Base-by-base conservation (phyloP, 2,329 filamentous ascomycete genomes). In the Coniochaeta prunicola region DNA sequence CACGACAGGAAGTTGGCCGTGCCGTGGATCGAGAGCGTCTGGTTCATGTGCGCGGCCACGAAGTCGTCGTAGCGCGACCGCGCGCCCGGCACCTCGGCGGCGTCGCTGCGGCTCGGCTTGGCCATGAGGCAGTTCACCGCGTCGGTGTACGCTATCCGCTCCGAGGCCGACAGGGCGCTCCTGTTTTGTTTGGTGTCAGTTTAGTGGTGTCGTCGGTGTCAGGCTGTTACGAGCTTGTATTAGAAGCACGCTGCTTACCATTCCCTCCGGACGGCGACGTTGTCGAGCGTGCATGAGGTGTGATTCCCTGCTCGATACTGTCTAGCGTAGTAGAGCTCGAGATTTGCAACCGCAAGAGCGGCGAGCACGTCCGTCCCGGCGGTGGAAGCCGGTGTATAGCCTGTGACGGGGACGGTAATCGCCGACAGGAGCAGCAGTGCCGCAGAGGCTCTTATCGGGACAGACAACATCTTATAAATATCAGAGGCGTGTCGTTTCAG, bases 41-140 rank as follows among this genome's bases (percentile, higher is more conserved):
- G 67, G 50, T 64, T 66, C 24, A 71, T 65, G 56, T 71, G 68
- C 12, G 67, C 56, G 17, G 64, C 67, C 1, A 69, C 63, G 53
- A 68, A 70, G 59, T 70, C 68, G 55, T 70, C 69, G 48, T 66
- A 69, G 21, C 64, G 59, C 56, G 61, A 64, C 59, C 63, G 62
- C 3, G 67, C 67, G 0, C 66, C 67, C 1, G 67, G 65, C 0
- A 63, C 61, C 17, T 59, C 56, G 0, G 62, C 60, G 6, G 53
- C 17, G 30, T 55, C 17, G 53, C 36, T 55, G 28, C 3, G 28
- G 53, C 17, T 21, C 2, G 53, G 53, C 54, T 64, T 63, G 9
- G 57, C 56, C 62, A 60, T 59, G 19, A 66, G 56, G 30, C 64
- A 66, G 1, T 63, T 54, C 1, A 66, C 65, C 15, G 65, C 64